phyloP scores from a whole-genome alignment of 192 early-diverging fungal species.

The Podila epigama region DNA sequence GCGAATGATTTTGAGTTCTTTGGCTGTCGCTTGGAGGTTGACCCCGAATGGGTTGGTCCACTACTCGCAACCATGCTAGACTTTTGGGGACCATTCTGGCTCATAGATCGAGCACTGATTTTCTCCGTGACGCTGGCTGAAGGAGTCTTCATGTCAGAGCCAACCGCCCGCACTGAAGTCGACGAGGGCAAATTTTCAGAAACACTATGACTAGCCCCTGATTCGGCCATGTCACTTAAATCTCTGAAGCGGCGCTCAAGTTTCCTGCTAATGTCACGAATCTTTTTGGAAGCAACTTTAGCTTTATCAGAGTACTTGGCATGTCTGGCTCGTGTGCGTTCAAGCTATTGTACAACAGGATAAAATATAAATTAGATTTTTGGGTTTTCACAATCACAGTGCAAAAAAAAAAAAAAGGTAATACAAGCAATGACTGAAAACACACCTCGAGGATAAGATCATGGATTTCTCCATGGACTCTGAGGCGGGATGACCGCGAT shows the following conservation, averaged over 20 bases:
- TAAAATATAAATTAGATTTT: not conserved
- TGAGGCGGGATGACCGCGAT: not conserved
- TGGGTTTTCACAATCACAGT: not conserved
- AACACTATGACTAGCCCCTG: not conserved
- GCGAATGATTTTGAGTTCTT: not conserved
- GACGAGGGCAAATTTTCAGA: not conserved
- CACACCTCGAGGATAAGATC: conserved; percentile 37
- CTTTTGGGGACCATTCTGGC: too few species aligned
- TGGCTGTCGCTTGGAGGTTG: not conserved
- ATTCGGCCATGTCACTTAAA: conserved; percentile 1
- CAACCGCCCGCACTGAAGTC: too few species aligned
- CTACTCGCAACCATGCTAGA: too few species aligned
- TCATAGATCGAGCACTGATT: too few species aligned
- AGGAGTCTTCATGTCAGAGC: too few species aligned
- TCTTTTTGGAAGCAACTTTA: conserved; percentile 16
- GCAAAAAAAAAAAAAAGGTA: not conserved
- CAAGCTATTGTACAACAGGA: conserved; percentile 13
- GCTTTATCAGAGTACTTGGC: conserved; percentile 31
- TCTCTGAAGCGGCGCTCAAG: conserved; percentile 29
- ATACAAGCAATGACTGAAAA: not conserved
- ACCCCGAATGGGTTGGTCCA: too few species aligned
- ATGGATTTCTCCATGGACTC: conserved; percentile 26
- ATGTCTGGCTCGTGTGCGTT: conserved; percentile 30
- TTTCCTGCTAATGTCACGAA: conserved; percentile 21
- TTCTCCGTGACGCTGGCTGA: too few species aligned